Evolutionary conservation across 1,284 basidiomycete species (phyloP).

Genomic region (Ustilago vetiveriae): DNA sequence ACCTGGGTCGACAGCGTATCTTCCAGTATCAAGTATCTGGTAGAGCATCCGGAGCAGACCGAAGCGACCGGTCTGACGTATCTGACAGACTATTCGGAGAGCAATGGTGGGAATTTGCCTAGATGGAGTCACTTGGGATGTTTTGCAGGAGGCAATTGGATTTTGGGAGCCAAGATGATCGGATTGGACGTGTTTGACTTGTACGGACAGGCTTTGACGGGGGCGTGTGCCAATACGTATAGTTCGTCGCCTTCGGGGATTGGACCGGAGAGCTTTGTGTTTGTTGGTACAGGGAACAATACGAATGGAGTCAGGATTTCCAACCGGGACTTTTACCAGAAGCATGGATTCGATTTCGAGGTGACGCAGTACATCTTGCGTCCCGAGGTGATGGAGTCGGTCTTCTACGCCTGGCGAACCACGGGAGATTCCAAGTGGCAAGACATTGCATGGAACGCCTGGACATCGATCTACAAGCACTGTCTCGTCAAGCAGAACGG

Average conservation of each 20-base stretch:
- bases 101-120: constrained; percentile 41
- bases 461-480: constrained; percentile 84
- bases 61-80: constrained; percentile 32
- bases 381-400: constrained; percentile 60
- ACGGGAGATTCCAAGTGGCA: constrained; percentile 71
- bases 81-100: constrained; percentile 48
- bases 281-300: constrained; percentile 31
- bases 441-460: constrained; percentile 85
- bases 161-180: constrained; percentile 56
- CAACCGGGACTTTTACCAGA: constrained; percentile 35
- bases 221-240: constrained; percentile 52
- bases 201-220: constrained; percentile 52
- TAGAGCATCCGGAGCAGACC: constrained; percentile 41
- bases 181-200: constrained; percentile 23
- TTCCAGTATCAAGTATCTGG: constrained; percentile 46
- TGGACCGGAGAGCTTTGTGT: constrained; percentile 57
- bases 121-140: constrained; percentile 56
- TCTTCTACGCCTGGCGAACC: constrained; percentile 53
- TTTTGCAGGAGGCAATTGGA: constrained; percentile 59
- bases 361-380: constrained; percentile 51
- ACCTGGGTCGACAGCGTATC: constrained; percentile 54
- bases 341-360: constrained; percentile 53
- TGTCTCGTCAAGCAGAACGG: constrained; percentile 72
- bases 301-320: constrained; percentile 44
- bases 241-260: constrained; percentile 49